Conservation (phyloP, 768 basidiomycete genomes). For the Agrocybe pediades region DNA sequence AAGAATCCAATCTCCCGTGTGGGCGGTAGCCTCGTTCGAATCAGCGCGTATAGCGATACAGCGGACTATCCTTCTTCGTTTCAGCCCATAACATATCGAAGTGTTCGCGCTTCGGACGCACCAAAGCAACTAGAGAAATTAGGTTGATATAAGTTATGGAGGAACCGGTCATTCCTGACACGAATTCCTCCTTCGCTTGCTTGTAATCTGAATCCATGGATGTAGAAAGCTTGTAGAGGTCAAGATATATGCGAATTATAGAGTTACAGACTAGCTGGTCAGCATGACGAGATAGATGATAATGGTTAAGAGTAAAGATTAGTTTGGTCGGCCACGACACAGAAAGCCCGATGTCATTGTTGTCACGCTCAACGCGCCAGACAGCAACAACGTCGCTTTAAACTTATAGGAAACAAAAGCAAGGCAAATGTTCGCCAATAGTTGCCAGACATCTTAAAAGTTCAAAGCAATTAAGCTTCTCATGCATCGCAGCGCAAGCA, state of each 20-base stretch:
- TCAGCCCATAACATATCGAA: neutral
- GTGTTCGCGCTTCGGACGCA: constrained; percentile 15
- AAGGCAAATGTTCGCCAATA: too few relatives aligned
- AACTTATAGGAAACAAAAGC: too few relatives aligned
- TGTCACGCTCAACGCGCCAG: too few relatives aligned
- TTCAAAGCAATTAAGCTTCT: too few relatives aligned
- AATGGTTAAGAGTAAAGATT: neutral
- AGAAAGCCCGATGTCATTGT: too few relatives aligned
- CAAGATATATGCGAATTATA: too few relatives aligned
- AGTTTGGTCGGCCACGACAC: neutral
- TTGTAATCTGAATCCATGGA: constrained; percentile 53
- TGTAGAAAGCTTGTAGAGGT: too few relatives aligned
- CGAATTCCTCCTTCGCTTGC: constrained; percentile 78
- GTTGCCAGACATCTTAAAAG: too few relatives aligned
- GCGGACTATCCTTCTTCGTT: constrained; percentile 51
- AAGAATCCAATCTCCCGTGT: constrained; percentile 38
- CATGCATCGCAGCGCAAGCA: too few relatives aligned
- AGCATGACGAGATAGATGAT: neutral
- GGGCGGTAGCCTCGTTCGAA: constrained; percentile 49
- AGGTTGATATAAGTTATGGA: constrained; percentile 64
- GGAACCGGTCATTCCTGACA: constrained; percentile 73
- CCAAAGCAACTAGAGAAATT: constrained; percentile 49
- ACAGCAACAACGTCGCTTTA: too few relatives aligned
- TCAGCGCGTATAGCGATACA: constrained; percentile 66
- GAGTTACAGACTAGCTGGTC: too few relatives aligned